Evolutionary conservation across 2,329 filamentous ascomycete genomes (phyloP), one percentile per base, ranked within the genome.

Genomic region (Cladosporium colombiae): DNA sequence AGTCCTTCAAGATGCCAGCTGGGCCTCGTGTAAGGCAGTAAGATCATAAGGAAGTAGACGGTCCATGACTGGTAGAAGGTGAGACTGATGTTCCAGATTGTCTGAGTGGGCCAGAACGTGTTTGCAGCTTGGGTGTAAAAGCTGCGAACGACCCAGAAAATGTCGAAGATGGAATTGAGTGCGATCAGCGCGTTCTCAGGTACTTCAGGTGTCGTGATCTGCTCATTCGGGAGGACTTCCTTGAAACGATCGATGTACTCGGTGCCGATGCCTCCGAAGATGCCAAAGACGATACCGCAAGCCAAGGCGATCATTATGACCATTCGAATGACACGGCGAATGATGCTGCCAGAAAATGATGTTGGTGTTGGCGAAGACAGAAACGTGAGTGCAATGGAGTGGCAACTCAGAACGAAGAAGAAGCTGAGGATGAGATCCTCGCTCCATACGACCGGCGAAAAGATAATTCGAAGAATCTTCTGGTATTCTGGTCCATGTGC

Each of bases 21-120:
- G 16, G 71, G 66, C 14, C 80, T 75, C 1, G 79, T 81, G 70
- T 76, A 80, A 4, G 80, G 81, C 11, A 82, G 74, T 62, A 81
- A 81, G 64, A 82, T 71, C 80, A 82, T 82, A 5, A 79, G 75
- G 73, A 82, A 81, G 69, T 81, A 83, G 10, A 82, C 76, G 0
- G 81, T 83, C 69, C 80, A 82, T 65, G 78, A 80, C 70, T 83
- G 81, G 62, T 77, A 74, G 69, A 80, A 83, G 18, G 83, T 74
- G n/a, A 79, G 74, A 6, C 76, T 79, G 33, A 82, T 69, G 11
- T 77, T 78, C 80, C 81, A 83, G n/a, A 83, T 70, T 0, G 78
- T 82, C n/a, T 77, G 73, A 2, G 79, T 78, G 1, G 81, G 81
- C 68, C 81, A 83, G 4, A 77, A 79, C 14, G 67, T 71, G 63